Conservation (phyloP, 2,329 filamentous ascomycete species). For the Talaromyces sp. region DNA sequence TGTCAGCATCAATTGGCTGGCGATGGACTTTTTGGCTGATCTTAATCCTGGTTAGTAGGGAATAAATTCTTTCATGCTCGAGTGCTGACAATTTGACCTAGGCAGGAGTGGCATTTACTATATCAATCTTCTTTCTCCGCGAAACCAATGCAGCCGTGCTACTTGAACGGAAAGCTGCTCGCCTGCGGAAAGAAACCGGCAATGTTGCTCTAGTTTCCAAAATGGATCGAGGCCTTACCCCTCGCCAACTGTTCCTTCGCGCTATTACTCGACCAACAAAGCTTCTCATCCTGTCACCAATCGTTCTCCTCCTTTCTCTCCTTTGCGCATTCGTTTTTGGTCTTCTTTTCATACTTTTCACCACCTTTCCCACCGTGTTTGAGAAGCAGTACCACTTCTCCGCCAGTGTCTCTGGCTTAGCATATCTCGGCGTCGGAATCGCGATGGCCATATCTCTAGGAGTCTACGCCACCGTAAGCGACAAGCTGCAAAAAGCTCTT, state of each 20-base stretch:
- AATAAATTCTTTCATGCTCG: too few relatives aligned
- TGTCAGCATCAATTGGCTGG: conserved; percentile 30
- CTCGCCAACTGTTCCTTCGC: conserved; percentile 30
- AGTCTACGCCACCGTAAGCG: conserved; percentile 16
- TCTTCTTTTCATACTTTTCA: conserved; percentile 55
- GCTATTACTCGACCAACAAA: conserved; percentile 49
- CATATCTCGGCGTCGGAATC: conserved; percentile 50
- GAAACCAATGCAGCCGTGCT: conserved; percentile 46
- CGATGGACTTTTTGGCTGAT: conserved; percentile 37
- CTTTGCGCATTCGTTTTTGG: conserved; percentile 57
- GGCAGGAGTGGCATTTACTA: too few relatives aligned
- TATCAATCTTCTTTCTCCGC: conserved; percentile 23
- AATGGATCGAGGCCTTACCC: too few relatives aligned
- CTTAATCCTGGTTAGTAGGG: conserved; percentile 25
- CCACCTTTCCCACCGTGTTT: conserved; percentile 54
- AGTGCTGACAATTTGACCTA: too few relatives aligned
- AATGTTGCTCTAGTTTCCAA: too few relatives aligned
- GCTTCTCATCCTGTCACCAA: conserved; percentile 47
- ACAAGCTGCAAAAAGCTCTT: conserved; percentile 14
- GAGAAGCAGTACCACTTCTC: conserved; percentile 51
- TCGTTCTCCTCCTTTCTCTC: conserved; percentile 51
- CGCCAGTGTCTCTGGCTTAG: conserved; percentile 41
- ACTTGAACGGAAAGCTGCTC: conserved; percentile 40
- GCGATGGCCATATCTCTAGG: conserved; percentile 27
- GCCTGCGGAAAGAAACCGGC: too few relatives aligned